These are phyloP conservation scores for Eutrema yunnanense DNA, from an alignment of 345 rosid species.

Conservation along the genomic window DNA sequence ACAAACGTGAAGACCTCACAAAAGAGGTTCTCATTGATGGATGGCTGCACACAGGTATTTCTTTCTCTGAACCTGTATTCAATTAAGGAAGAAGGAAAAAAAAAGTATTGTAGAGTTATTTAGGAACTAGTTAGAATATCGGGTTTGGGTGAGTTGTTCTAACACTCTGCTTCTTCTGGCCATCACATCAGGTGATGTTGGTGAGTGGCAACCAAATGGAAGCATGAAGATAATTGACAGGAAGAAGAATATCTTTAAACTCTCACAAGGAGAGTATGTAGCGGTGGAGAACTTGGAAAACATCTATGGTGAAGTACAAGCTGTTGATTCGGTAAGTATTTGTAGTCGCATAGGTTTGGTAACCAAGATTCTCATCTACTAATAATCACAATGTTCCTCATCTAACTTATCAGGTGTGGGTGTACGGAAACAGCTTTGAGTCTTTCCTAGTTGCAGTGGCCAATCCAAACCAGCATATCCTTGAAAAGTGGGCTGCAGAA, in stretches of 20 bases:
- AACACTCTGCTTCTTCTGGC: background rate
- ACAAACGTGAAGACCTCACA: conserved; percentile 90
- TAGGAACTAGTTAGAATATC: background rate
- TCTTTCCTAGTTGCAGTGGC: conserved; percentile 67
- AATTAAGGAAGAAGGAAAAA: background rate
- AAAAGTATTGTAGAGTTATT: background rate
- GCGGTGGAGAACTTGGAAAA: conserved; percentile 90
- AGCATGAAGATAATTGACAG: conserved; percentile 84
- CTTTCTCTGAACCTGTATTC: background rate
- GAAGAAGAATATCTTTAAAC: conserved; percentile 85
- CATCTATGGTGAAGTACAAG: conserved; percentile 51
- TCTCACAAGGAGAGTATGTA: conserved; percentile 90
- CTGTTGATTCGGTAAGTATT: conserved; percentile 57
- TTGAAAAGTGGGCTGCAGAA: conserved; percentile 63
- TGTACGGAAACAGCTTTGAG: conserved; percentile 85
- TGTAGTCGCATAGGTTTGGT: background rate
- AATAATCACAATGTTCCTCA: background rate
- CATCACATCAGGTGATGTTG: conserved; percentile 62
- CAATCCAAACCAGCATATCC: conserved; percentile 61
- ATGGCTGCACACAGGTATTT: conserved; percentile 91
- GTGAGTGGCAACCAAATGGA: conserved; percentile 91
- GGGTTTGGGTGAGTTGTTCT: background rate
- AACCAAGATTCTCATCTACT: background rate
- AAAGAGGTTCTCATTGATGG: conserved; percentile 83
- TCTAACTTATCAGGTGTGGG: conserved; percentile 56